A percentile compares a stretch with the other conserved stretches of the same genome.
Evolutionary conservation across 306 rosid genomes (phyloP).

Genomic region (Castanopsis chinensis): DNA sequence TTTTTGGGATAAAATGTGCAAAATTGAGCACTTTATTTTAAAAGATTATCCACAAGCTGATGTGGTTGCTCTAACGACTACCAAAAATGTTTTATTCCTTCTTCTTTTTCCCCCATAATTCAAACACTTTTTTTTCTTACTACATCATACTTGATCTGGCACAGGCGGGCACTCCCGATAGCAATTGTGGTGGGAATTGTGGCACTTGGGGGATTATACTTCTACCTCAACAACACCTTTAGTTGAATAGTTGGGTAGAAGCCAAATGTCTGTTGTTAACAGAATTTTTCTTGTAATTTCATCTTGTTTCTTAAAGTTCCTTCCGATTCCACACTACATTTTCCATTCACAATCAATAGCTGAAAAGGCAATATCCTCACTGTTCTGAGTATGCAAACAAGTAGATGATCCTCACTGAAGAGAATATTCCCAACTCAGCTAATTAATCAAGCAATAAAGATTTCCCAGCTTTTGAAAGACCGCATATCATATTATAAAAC

Average conservation of each 20-base stretch:
- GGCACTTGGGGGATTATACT: conserved; percentile 75
- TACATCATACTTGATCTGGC: not conserved
- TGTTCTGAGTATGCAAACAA: not conserved
- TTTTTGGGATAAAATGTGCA: too few species aligned
- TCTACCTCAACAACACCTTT: conserved; percentile 58
- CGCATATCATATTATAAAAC: not conserved
- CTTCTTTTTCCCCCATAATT: not conserved
- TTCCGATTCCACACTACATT: not conserved
- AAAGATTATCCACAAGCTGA: too few species aligned
- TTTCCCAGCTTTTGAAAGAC: not conserved
- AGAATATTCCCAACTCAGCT: not conserved
- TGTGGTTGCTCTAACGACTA: too few species aligned
- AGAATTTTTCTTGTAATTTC: not conserved
- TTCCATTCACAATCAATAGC: not conserved
- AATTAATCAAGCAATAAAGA: not conserved
- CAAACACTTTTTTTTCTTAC: not conserved
- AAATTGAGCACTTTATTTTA: too few species aligned
- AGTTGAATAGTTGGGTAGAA: conserved; percentile 1
- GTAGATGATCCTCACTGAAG: not conserved
- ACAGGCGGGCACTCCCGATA: conserved; percentile 76
- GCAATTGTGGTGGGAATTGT: conserved; percentile 68
- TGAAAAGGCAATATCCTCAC: not conserved
- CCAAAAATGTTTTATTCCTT: not conserved
- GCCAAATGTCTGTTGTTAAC: not conserved
- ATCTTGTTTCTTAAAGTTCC: not conserved